phyloP scores from a whole-genome alignment of 371 early-diverging fungal genomes.

The Zopfochytrium polystomum region DNA sequence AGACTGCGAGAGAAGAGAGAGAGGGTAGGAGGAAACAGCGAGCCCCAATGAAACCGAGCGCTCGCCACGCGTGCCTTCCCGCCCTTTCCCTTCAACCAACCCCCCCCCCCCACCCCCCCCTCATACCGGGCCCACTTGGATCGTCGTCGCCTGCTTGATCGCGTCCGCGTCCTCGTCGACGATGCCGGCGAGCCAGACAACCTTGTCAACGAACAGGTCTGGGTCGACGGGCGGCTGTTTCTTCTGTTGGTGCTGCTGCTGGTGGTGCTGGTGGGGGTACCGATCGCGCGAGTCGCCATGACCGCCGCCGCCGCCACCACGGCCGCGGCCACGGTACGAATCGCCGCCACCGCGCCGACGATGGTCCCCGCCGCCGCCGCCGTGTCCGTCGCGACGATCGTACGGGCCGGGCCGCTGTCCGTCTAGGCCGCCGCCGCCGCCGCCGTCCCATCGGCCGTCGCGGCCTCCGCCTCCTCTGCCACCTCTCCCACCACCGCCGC shows the following conservation, averaged over 20 bases:
- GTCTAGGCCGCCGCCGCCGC: no score
- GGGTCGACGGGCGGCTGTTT: not conserved
- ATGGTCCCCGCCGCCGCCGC: not conserved
- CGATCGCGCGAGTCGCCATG: not conserved
- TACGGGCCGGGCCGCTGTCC: constrained; percentile 13
- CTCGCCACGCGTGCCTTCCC: no score
- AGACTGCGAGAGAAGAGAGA: no score
- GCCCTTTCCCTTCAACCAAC: no score
- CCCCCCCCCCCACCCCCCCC: no score
- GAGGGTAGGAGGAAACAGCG: not conserved
- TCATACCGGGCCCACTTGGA: no score
- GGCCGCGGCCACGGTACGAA: not conserved
- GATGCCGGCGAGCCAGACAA: no score
- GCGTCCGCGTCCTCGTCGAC: no score
- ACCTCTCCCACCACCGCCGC: constrained; percentile 4
- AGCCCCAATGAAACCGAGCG: no score
- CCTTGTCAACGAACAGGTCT: not conserved
- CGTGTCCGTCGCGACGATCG: not conserved
- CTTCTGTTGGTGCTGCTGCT: constrained; percentile 1
- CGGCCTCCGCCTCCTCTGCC: not conserved
- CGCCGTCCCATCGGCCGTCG: not conserved
- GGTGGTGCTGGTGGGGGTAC: not conserved
- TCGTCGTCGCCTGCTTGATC: no score
- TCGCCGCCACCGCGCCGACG: not conserved
- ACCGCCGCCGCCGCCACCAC: not conserved